Percentiles rank a stretch among this genome's conserved stretches.
phyloP scores from a whole-genome alignment of 768 basidiomycete species.

The Lactarius indigo region DNA sequence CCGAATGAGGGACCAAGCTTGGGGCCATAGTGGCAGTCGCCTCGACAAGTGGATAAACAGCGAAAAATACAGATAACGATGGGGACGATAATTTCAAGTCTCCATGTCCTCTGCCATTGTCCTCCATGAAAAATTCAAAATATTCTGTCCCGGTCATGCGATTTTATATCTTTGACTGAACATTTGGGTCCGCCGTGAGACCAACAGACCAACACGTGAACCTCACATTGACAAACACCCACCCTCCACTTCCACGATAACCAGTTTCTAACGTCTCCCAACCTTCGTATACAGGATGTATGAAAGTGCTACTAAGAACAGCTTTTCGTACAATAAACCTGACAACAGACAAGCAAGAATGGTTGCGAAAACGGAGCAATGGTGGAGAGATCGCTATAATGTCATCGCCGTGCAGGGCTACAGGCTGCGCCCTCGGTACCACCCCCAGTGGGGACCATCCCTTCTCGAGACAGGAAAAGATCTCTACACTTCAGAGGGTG shows the following conservation, averaged over 20 bases:
- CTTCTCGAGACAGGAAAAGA: conserved; percentile 6
- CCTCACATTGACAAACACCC: too few species aligned
- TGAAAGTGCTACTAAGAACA: background rate
- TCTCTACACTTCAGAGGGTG: conserved; percentile 14
- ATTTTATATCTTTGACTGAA: too few species aligned
- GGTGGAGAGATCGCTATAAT: conserved; percentile 15
- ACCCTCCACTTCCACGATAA: background rate
- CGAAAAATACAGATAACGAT: too few species aligned
- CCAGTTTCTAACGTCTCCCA: background rate
- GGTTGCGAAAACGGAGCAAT: conserved; percentile 8
- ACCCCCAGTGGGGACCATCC: conserved; percentile 14
- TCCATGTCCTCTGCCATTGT: too few species aligned
- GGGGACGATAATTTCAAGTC: too few species aligned
- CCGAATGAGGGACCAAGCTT: too few species aligned
- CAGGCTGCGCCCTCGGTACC: conserved; percentile 19
- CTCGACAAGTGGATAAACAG: too few species aligned
- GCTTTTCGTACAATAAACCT: background rate
- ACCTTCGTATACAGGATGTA: background rate
- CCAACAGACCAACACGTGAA: too few species aligned
- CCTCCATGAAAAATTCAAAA: too few species aligned
- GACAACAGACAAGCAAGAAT: background rate
- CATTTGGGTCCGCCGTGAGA: too few species aligned
- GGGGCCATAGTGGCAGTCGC: too few species aligned
- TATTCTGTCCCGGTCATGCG: too few species aligned
- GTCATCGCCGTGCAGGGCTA: conserved; percentile 6